Evolutionary conservation across 768 basidiomycete species (phyloP).

Genomic region (Coprinopsis strossmayeri): DNA sequence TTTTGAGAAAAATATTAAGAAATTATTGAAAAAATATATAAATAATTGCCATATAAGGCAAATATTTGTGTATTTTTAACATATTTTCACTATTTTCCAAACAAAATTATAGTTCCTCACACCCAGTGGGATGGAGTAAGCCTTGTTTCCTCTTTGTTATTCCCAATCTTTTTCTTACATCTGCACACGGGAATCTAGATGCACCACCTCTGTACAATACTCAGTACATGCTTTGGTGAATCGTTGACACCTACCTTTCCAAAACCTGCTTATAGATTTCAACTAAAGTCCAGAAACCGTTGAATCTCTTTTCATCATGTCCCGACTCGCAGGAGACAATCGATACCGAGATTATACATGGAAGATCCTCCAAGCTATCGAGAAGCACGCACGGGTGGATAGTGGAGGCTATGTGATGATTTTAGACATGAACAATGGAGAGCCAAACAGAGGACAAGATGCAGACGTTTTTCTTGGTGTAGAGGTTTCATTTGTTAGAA

Average conservation of each 20-base stretch:
- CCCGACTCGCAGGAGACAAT: constrained; percentile 78
- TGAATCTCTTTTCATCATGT: constrained; percentile 90
- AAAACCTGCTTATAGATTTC: neutral
- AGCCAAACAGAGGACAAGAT: constrained; percentile 76
- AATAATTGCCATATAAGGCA: too few species aligned
- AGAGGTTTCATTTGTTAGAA: constrained; percentile 15
- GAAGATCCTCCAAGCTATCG: constrained; percentile 85
- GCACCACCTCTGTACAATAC: constrained; percentile 66
- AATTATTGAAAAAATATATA: too few species aligned
- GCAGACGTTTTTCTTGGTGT: constrained; percentile 91
- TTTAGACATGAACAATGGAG: constrained; percentile 76
- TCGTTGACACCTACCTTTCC: constrained; percentile 4
- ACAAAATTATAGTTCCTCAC: too few species aligned
- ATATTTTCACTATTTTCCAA: too few species aligned
- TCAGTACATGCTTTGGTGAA: constrained; percentile 83
- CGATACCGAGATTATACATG: constrained; percentile 81
- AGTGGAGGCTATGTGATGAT: constrained; percentile 82
- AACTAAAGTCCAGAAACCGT: constrained; percentile 77
- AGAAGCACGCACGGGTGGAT: constrained; percentile 71
- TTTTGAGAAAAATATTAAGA: too few species aligned
- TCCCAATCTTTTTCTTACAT: neutral
- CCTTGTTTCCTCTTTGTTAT: neutral
- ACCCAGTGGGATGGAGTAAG: constrained; percentile 63
- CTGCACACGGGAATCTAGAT: constrained; percentile 19
- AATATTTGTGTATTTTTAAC: too few species aligned